phyloP scores from a whole-genome alignment of 352 stramenopile species.

The Plasmopara halstedii region DNA sequence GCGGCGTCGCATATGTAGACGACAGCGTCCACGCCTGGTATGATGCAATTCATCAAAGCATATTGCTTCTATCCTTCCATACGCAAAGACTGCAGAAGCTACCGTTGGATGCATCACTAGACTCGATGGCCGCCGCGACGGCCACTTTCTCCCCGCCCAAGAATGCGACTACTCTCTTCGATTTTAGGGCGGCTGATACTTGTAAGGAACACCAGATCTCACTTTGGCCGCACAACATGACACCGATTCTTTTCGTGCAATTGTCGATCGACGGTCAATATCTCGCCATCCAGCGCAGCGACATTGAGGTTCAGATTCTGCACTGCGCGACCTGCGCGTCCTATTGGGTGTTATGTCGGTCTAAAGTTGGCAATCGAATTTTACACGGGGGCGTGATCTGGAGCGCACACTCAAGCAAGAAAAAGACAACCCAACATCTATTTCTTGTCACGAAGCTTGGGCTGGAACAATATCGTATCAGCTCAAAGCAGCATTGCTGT shows the following conservation, averaged over 20 bases:
- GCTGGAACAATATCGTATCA: slow-evolving; percentile 71
- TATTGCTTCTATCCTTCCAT: slow-evolving; percentile 37
- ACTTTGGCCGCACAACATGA: not conserved
- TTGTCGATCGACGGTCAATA: slow-evolving; percentile 64
- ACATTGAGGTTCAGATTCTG: slow-evolving; percentile 76
- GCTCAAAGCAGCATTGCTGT: slow-evolving; percentile 44
- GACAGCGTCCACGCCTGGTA: slow-evolving; percentile 36
- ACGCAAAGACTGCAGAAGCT: slow-evolving; percentile 35
- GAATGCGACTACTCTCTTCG: slow-evolving; percentile 29
- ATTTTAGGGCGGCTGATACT: slow-evolving; percentile 23
- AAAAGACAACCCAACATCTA: slow-evolving; percentile 55
- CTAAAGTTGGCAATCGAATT: slow-evolving; percentile 56
- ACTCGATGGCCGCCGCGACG: slow-evolving; percentile 8
- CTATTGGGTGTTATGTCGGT: slow-evolving; percentile 69
- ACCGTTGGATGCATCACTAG: slow-evolving; percentile 29
- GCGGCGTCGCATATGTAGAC: slow-evolving; percentile 34
- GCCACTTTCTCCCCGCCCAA: not conserved
- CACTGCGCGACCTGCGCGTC: slow-evolving; percentile 31
- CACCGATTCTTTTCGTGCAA: slow-evolving; percentile 29
- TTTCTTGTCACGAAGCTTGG: slow-evolving; percentile 69
- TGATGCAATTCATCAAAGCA: slow-evolving; percentile 43
- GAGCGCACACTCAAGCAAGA: slow-evolving; percentile 42
- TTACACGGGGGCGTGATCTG: slow-evolving; percentile 51
- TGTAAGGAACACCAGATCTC: slow-evolving; percentile 1
- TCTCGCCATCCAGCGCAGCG: slow-evolving; percentile 69